These are phyloP conservation scores for Sporothrix pseudoabietina DNA, from an alignment of 2,329 filamentous ascomycete species.

Conservation along the genomic window DNA sequence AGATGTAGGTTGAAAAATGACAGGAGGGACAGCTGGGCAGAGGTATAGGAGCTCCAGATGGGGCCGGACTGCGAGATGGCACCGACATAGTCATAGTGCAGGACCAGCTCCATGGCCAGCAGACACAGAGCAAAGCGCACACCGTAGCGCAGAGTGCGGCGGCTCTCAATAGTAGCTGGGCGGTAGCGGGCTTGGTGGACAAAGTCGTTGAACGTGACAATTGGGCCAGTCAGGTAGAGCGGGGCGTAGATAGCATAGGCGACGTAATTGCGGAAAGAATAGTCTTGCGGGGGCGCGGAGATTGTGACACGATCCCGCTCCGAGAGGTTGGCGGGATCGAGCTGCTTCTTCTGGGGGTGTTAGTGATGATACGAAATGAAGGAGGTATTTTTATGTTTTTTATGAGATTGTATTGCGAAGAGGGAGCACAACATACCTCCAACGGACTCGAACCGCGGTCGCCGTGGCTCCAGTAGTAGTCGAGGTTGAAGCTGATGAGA, in stretches of 20 bases:
- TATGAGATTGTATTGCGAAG: too few species aligned
- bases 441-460: slow-evolving; percentile 62
- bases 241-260: slow-evolving; percentile 91
- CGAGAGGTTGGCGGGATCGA: slow-evolving; percentile 82
- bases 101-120: slow-evolving; percentile 84
- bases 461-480: slow-evolving; percentile 90
- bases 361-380: neutral
- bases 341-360: slow-evolving; percentile 85
- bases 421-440: slow-evolving; percentile 67
- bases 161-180: slow-evolving; percentile 67
- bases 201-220: slow-evolving; percentile 98
- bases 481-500: slow-evolving; percentile 93
- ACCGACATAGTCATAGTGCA: slow-evolving; percentile 91
- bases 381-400: too few species aligned
- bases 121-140: slow-evolving; percentile 79
- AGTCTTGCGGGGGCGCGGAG: slow-evolving; percentile 71
- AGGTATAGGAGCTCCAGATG: slow-evolving; percentile 79
- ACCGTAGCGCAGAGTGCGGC: slow-evolving; percentile 77
- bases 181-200: slow-evolving; percentile 80
- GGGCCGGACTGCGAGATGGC: slow-evolving; percentile 84
- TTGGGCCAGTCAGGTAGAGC: slow-evolving; percentile 88
- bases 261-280: slow-evolving; percentile 80
- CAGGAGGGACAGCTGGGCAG: slow-evolving; percentile 84
- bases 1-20: slow-evolving; percentile 96
- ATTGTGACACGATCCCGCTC: slow-evolving; percentile 83